Evolutionary conservation across 2,329 filamentous ascomycete genomes (phyloP).

Genomic region (Lachnellula cervina): DNA sequence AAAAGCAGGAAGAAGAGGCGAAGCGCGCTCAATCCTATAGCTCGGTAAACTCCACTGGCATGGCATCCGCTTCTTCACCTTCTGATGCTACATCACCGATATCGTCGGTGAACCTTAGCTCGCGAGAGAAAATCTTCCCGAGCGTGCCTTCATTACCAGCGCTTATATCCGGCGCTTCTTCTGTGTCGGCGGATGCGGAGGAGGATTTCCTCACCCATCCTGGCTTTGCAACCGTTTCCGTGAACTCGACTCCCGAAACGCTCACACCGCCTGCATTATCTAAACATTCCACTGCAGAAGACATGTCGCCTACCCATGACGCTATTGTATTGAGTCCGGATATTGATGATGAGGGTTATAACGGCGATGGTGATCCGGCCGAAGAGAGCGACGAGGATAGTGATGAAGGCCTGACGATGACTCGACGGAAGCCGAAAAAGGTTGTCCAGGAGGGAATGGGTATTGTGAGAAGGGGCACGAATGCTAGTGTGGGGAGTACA

Average conservation of each 20-base stretch:
- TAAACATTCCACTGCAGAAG: constrained; percentile 17
- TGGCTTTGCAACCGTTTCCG: constrained; percentile 30
- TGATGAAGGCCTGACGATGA: constrained; percentile 32
- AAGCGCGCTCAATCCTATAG: constrained; percentile 27
- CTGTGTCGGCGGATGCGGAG: constrained; percentile 58
- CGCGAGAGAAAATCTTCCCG: constrained; percentile 38
- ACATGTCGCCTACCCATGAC: not conserved
- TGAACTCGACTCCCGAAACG: constrained; percentile 31
- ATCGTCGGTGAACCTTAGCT: constrained; percentile 46
- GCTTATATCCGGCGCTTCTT: constrained; percentile 58
- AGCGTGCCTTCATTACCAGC: constrained; percentile 62
- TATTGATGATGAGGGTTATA: constrained; percentile 28
- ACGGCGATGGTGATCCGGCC: constrained; percentile 25
- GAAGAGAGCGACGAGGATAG: constrained; percentile 30
- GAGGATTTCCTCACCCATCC: constrained; percentile 53
- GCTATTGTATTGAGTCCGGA: constrained; percentile 1
- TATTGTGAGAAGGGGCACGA: constrained; percentile 48
- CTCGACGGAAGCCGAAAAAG: constrained; percentile 22
- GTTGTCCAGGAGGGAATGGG: no score
- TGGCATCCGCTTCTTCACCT: constrained; percentile 37
- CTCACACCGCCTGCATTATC: constrained; percentile 26
- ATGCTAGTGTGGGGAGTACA: constrained; percentile 56
- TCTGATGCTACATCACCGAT: constrained; percentile 28
- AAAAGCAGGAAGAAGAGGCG: constrained; percentile 17
- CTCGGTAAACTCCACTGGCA: constrained; percentile 31